Evolutionary conservation across 306 rosid genomes (phyloP).

Genomic region (Prunus davidiana): DNA sequence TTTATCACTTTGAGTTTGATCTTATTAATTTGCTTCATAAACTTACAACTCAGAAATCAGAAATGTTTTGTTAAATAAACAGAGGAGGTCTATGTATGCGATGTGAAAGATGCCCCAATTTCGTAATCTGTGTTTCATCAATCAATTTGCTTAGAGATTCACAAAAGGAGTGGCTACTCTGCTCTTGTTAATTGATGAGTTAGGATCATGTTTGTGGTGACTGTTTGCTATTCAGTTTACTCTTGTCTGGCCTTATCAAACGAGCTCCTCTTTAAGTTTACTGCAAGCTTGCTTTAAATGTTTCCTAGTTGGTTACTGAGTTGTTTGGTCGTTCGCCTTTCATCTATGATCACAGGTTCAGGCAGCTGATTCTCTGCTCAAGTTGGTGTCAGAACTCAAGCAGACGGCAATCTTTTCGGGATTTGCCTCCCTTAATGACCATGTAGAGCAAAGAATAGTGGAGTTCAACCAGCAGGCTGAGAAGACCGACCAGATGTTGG

Average conservation of each 20-base stretch:
- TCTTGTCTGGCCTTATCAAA: background rate
- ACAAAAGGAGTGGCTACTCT: background rate
- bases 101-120: background rate
- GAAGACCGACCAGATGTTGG: conserved; percentile 56
- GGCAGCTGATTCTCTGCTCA: conserved; percentile 76
- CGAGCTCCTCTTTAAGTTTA: background rate
- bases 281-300: background rate
- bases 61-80: background rate
- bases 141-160: background rate
- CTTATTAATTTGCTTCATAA: background rate
- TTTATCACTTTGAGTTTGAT: background rate
- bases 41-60: background rate
- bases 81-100: no score
- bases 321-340: background rate
- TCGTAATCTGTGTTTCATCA: background rate
- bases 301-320: background rate
- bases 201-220: background rate
- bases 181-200: background rate
- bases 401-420: conserved; percentile 91
- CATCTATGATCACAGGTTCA: conserved; percentile 43
- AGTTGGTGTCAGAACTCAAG: conserved; percentile 81
- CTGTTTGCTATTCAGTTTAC: background rate
- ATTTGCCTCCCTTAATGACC: conserved; percentile 89
- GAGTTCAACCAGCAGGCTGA: conserved; percentile 72
- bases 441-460: conserved; percentile 71